A percentile compares a stretch with the other conserved stretches of the same genome.
Conservation (phyloP, 2,329 filamentous ascomycete genomes). For the Cladophialophora chaetospira region DNA sequence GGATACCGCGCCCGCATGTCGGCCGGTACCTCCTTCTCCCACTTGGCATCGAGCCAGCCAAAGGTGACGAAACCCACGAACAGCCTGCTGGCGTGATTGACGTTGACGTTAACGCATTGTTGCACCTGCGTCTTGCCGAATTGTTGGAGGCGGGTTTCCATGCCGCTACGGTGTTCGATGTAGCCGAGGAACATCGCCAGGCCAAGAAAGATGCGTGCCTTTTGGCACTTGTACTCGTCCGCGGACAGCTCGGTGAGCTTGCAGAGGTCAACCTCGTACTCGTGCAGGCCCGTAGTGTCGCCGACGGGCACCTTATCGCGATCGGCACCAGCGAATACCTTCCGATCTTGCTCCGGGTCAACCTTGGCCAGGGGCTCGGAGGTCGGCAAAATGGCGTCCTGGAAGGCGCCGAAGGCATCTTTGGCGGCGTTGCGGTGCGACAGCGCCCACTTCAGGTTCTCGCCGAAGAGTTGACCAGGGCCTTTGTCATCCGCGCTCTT, state of each 20-base stretch:
- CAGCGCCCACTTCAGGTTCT: constrained; percentile 12
- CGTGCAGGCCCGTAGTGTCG: constrained; percentile 10
- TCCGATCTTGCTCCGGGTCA: not conserved
- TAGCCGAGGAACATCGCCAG: constrained; percentile 18
- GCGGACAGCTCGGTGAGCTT: constrained; percentile 2
- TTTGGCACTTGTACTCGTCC: constrained; percentile 24
- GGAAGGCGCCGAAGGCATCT: constrained; percentile 7
- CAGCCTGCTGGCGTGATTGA: constrained; percentile 18
- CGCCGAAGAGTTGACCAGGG: too few species aligned
- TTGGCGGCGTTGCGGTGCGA: constrained; percentile 6
- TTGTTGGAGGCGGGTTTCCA: constrained; percentile 4
- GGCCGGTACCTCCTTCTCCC: not conserved
- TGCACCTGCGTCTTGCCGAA: constrained; percentile 16
- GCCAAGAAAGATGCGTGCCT: constrained; percentile 21
- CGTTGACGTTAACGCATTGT: constrained; percentile 19
- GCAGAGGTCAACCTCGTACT: constrained; percentile 15
- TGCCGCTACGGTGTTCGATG: constrained; percentile 2
- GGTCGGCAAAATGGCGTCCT: constrained; percentile 15
- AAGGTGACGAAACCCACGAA: constrained; percentile 9
- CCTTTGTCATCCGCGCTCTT: too few species aligned
- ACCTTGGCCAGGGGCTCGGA: not conserved
- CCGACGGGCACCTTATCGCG: too few species aligned
- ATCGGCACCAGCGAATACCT: too few species aligned
- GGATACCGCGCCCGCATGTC: not conserved
- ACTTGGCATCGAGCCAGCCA: constrained; percentile 16